Base-by-base conservation (phyloP, 2,329 filamentous ascomycete genomes). In the Arthrocladium fulminans region DNA sequence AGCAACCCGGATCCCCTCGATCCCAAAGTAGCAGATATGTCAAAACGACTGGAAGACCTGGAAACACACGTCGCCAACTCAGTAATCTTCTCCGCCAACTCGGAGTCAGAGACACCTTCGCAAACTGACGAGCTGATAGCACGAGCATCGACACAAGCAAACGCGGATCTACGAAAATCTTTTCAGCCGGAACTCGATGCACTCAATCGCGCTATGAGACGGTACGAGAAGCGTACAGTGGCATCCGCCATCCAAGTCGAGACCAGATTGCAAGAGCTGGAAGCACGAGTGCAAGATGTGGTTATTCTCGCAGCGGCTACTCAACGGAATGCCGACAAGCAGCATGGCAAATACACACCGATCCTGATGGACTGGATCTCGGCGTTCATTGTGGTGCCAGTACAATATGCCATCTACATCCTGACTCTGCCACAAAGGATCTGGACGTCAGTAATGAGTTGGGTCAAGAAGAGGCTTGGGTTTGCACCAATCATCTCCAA, bases 171-270 rank as follows among this genome's bases (percentile, higher is more conserved):
- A 10, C 77, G 80, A 35, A 79, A 78, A 51, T 70, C 73, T 23
- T 72, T 90, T 9, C 84, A 88, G 56, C 83, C 87, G 0, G 88
- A 96, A 51, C 74, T 97, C 4, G 89, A 96, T 59, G 86, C 88
- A 0, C 71, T 97, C 25, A 92, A 88, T 58, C 82, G 90, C 41
- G 89, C 90, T 3, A 84, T 97, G 38, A 79, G 90, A 17, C 81
- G 88, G 29, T 95, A 95, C 59, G 90, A 97, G 69, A 96, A 94
- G 68, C 86, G 88, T 59, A 81, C 84, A 3, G 83, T 83, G 0
- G 72, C 89, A 6, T 76, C 88, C 23, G 77, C 85, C 8, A 75
- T 84, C 47, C 83, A 90, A 60, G 86, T 82, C 2, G 88, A 95
- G 55, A 77, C 81, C 7, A 79, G 84, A 20, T 77, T 96, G 50